These are phyloP conservation scores for Larix kaempferi DNA, from an alignment of 75 land plant species.

Conservation along the genomic window DNA sequence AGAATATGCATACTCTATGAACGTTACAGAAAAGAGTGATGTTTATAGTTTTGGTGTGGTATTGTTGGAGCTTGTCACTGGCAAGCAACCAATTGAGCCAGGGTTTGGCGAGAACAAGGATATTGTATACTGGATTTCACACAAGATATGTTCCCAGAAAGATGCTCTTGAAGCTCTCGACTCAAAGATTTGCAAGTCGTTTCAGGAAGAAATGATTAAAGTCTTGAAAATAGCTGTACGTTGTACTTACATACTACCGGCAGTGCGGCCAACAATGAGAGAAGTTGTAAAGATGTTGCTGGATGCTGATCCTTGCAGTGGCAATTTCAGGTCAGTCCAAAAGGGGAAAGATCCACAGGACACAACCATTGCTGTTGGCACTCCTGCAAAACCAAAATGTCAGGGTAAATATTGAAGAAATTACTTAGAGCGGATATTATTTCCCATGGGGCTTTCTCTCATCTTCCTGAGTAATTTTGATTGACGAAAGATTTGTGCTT, in stretches of 20 bases:
- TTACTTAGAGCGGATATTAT: too few species aligned
- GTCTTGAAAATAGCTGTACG: neutral
- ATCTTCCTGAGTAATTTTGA: too few species aligned
- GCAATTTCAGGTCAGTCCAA: neutral
- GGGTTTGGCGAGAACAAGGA: constrained; percentile 68
- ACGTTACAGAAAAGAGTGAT: constrained; percentile 68
- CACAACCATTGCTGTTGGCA: neutral
- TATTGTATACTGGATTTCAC: constrained; percentile 60
- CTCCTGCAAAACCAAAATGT: neutral
- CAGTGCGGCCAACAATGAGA: constrained; percentile 72
- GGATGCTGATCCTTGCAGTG: constrained; percentile 33
- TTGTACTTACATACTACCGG: constrained; percentile 63
- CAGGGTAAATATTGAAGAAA: neutral
- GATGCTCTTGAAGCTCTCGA: too few species aligned
- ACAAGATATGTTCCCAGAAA: constrained; percentile 28
- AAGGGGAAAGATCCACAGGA: neutral
- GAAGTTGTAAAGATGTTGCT: constrained; percentile 75
- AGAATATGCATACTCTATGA: constrained; percentile 49
- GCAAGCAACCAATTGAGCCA: constrained; percentile 66
- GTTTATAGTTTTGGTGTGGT: constrained; percentile 92
- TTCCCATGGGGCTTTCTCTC: too few species aligned
- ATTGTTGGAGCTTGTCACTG: constrained; percentile 79
- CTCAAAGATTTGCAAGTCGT: too few species aligned
- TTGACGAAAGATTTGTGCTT: too few species aligned
- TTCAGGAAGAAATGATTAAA: too few species aligned